Evolutionary conservation across 2,329 filamentous ascomycete genomes (phyloP), one percentile per base, ranked within the genome.

Genomic region (Clonostachys byssicola): DNA sequence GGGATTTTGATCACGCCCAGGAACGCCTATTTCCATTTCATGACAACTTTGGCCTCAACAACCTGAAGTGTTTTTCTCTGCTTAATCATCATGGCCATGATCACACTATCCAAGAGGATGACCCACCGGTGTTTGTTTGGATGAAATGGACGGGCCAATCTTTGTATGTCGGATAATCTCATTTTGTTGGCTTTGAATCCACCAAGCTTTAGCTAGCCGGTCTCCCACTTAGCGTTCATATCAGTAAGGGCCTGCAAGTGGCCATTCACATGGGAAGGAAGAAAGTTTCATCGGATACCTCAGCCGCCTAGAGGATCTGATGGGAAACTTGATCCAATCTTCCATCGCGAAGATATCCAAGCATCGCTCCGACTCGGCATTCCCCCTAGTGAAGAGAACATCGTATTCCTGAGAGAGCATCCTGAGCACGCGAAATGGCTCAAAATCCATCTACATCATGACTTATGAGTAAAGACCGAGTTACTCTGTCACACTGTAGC

Each of bases 81-180:
- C 49, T 54, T 45, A 51, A 55, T 34, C 47, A 54, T 16, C 49
- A 52, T 16, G 46, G 51, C 5, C 16, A 53, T 39, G 49, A 51
- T 43, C 46, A 51, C 16, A 46, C 42, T 30, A 6, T 45, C 2
- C 8, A 49, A 30, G 47, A 51, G 20, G 44, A 50, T 47, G 14
- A 44, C 7, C 47, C 47, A 17, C 53, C 46, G 7, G 43, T 53
- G 4, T 1, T 51, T 9, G 7, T 30, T 12, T 49, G 52, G 51
- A 51, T 51, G 12, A 51, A 47, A 14, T 55, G 49, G 49, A 55
- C 46, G 40, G 51, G 53, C 43, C 44, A 53, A 16, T 47, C 42
- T 47, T 47, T 55, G 52, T 51, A 46, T 14, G 12, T 39, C 23
- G 23, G 23, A 30, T 30, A 7, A 30, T 39, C 14, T 39, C 14